phyloP scores from a whole-genome alignment of 2,329 filamentous ascomycete species.

The Paradendryphiella salina region DNA sequence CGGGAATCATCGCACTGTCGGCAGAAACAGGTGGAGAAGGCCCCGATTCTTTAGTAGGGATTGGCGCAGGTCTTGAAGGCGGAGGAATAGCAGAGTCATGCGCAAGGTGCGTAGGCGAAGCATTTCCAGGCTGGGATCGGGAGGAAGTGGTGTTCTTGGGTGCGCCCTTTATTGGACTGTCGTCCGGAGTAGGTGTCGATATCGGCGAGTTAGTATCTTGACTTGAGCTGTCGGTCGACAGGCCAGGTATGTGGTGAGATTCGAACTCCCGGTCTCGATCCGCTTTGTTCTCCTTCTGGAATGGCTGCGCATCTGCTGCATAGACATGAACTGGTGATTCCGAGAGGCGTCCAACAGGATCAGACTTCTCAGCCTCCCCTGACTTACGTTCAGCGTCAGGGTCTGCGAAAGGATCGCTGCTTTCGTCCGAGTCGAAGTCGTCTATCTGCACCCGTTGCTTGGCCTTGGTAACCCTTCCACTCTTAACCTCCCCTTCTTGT shows the following conservation, averaged over 20 bases:
- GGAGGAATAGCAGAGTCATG: constrained; percentile 24
- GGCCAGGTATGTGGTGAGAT: constrained; percentile 60
- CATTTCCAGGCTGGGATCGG: constrained; percentile 22
- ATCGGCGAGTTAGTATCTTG: constrained; percentile 57
- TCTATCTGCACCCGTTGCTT: constrained; percentile 69
- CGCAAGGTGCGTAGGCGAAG: constrained; percentile 31
- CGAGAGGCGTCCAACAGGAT: constrained; percentile 51
- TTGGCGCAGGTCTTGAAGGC: constrained; percentile 46
- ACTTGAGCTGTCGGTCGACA: constrained; percentile 72
- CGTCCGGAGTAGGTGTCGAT: constrained; percentile 43
- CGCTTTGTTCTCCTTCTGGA: constrained; percentile 23
- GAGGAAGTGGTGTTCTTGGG: constrained; percentile 31
- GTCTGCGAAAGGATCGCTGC: constrained; percentile 51
- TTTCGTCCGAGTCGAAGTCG: constrained; percentile 65
- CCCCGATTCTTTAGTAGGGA: constrained; percentile 27
- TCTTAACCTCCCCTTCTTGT: constrained; percentile 55
- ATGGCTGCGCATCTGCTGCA: constrained; percentile 54
- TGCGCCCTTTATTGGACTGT: constrained; percentile 36
- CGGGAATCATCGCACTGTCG: constrained; percentile 59
- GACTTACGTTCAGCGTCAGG: constrained; percentile 43
- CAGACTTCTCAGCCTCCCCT: constrained; percentile 21
- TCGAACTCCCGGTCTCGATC: constrained; percentile 37
- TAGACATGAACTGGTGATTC: constrained; percentile 72
- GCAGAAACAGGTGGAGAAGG: constrained; percentile 38
- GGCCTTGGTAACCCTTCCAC: constrained; percentile 61